A percentile compares a stretch with the other conserved stretches of the same genome.
Conservation (phyloP, 768 basidiomycete genomes). For the Boletellus sp. region DNA sequence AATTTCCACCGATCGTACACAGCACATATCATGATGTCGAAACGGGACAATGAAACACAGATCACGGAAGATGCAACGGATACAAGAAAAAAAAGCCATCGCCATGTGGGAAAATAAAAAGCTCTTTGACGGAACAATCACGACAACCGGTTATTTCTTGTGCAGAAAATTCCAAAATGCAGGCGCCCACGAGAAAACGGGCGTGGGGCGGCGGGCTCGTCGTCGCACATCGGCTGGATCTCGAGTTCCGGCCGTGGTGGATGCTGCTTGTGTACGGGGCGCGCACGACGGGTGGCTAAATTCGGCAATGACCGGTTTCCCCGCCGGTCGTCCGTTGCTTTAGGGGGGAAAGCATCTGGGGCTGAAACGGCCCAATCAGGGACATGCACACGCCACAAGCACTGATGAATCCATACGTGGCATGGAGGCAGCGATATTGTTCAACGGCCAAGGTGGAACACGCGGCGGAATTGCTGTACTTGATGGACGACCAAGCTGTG, state of each 20-base stretch:
- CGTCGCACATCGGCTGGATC: slow-evolving; percentile 2
- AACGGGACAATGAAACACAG: slow-evolving; percentile 5
- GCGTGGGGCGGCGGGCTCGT: slow-evolving; percentile 11
- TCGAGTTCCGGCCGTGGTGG: slow-evolving; percentile 12
- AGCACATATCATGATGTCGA: neutral
- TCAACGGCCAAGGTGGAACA: slow-evolving; percentile 24
- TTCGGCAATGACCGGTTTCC: slow-evolving; percentile 10
- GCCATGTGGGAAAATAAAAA: neutral
- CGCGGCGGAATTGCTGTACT: slow-evolving; percentile 10
- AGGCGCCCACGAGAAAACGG: slow-evolving; percentile 16
- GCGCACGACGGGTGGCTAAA: slow-evolving; percentile 13
- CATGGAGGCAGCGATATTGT: slow-evolving; percentile 30
- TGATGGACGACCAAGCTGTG: slow-evolving; percentile 17
- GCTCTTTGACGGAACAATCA: slow-evolving; percentile 10
- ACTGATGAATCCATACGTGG: slow-evolving; percentile 31
- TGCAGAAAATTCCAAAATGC: slow-evolving; percentile 39
- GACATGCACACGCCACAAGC: neutral
- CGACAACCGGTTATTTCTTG: slow-evolving; percentile 24
- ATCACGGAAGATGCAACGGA: slow-evolving; percentile 6
- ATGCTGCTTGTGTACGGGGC: slow-evolving; percentile 27
- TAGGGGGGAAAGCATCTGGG: slow-evolving; percentile 34
- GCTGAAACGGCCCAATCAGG: slow-evolving; percentile 29
- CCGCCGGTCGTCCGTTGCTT: slow-evolving; percentile 15
- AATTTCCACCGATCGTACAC: slow-evolving; percentile 11
- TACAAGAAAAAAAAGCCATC: neutral